Evolutionary conservation across 345 rosid genomes (phyloP), one percentile per base, ranked within the genome.

Genomic region (Lepidium didymum): DNA sequence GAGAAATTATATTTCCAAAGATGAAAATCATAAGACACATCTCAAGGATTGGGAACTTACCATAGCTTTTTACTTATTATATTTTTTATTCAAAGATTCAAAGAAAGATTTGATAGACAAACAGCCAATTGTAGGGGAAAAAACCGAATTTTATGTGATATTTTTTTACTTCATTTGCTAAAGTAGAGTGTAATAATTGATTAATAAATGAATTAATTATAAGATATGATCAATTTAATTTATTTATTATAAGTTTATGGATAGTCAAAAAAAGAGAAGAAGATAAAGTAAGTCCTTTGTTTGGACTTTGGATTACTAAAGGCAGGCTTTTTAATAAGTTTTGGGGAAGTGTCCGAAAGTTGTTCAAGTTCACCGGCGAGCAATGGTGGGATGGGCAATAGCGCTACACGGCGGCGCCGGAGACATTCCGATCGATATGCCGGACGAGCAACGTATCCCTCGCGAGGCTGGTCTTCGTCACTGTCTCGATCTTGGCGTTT

Each of bases 371-470:
- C 25, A 47, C 14, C 54, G 66, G 18, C 38, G 27, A 6, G 42
- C 11, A 47, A 74, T 74, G 73, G 64, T 86, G 79, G 96, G 97
- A 49, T 93, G 98, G 98, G 97, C 99, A 29, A 87, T 94, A 10
- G 96, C 97, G 10, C 49, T 94, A 0, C 99, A 94, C 69, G 97
- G 99, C 19, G 97, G 97, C 13, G 97, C 81, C 43, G 99, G 99
- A 40, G 91, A 82, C 56, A 88, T 88, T 7, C 71, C 90, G 3
- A 69, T 68, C 21, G 71, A 85, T 4, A 47, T 86, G 41, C 84
- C 82, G 0, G 81, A 74, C 4, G 91, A 89, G n/a, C 81, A 80
- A 49, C 92, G 92, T 56, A 75, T 79, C 21, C 88, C 95, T 40
- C 84, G 96, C 11, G 97, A 91, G 75, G 86, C 43, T 11, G 87